Evolutionary conservation across 805 yeast species (phyloP).

Genomic region (Yarrowia divulgata): DNA sequence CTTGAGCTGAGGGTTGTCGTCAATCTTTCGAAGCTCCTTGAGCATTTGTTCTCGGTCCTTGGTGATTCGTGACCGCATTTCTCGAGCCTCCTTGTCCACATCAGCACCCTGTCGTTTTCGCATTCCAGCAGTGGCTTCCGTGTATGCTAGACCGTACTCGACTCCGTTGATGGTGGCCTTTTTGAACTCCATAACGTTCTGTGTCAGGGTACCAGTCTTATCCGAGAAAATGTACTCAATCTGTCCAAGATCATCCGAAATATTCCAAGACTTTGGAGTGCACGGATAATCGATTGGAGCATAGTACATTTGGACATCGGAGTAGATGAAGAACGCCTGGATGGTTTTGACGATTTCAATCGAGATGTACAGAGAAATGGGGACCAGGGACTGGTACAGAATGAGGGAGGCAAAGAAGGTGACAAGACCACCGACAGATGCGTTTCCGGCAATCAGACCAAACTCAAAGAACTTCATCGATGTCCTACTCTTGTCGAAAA

Average conservation of each 20-base stretch:
- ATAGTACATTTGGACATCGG: slow-evolving; percentile 75
- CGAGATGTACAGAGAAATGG: slow-evolving; percentile 79
- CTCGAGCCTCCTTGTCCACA: slow-evolving; percentile 59
- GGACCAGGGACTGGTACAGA: slow-evolving; percentile 78
- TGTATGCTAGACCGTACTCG: slow-evolving; percentile 75
- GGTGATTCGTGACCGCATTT: slow-evolving; percentile 57
- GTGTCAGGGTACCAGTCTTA: slow-evolving; percentile 85
- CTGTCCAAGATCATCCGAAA: slow-evolving; percentile 85
- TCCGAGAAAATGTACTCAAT: slow-evolving; percentile 83
- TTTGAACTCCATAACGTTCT: slow-evolving; percentile 83
- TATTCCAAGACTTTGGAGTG: slow-evolving; percentile 83
- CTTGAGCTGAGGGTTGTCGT: slow-evolving; percentile 59
- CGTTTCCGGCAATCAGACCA: slow-evolving; percentile 64
- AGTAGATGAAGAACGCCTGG: slow-evolving; percentile 78
- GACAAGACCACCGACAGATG: slow-evolving; percentile 71
- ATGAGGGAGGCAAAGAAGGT: slow-evolving; percentile 78
- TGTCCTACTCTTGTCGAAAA: slow-evolving; percentile 55
- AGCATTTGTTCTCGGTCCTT: slow-evolving; percentile 61
- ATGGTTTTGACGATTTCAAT: slow-evolving; percentile 80
- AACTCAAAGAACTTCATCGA: slow-evolving; percentile 67
- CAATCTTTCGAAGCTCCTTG: slow-evolving; percentile 50
- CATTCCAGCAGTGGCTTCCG: slow-evolving; percentile 76
- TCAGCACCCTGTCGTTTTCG: slow-evolving; percentile 72
- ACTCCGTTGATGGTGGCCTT: slow-evolving; percentile 76
- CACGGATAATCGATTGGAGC: slow-evolving; percentile 76